These are phyloP conservation scores for Caryopteris hybrid DNA, from an alignment of 305 asterid species.

Conservation along the genomic window DNA sequence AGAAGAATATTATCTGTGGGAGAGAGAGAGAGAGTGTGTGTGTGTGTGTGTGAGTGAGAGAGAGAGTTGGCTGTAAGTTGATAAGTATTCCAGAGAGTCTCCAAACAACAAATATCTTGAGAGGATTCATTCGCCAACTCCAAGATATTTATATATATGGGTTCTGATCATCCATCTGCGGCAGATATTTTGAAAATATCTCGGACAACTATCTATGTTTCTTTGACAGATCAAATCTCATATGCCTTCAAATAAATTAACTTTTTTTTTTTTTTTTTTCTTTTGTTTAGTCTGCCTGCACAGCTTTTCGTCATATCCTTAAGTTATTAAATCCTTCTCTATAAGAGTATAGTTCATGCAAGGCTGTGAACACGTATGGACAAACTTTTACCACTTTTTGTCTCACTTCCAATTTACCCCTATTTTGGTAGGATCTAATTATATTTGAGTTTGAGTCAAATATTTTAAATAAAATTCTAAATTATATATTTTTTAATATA, in stretches of 20 bases:
- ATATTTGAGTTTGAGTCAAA: too few relatives aligned
- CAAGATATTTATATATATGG: slow-evolving; percentile 18
- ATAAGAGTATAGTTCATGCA: too few relatives aligned
- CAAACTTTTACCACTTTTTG: too few relatives aligned
- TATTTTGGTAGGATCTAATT: too few relatives aligned
- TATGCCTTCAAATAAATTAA: neutral
- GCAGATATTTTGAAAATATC: slow-evolving; percentile 21
- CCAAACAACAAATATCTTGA: slow-evolving; percentile 9
- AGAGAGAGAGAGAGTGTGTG: neutral
- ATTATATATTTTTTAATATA: too few relatives aligned
- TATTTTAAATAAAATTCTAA: too few relatives aligned
- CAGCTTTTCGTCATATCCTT: neutral
- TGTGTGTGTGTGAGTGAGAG: too few relatives aligned
- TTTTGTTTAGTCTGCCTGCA: neutral
- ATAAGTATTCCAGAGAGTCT: neutral
- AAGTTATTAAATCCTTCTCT: neutral
- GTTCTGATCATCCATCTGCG: slow-evolving; percentile 1
- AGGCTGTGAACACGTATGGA: too few relatives aligned
- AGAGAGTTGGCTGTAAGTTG: neutral
- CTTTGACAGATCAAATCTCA: slow-evolving; percentile 11
- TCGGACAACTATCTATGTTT: slow-evolving; percentile 10
- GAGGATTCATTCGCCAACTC: slow-evolving; percentile 26
- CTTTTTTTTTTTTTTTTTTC: neutral
- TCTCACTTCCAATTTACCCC: too few relatives aligned
- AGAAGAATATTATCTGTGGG: neutral